Base-by-base conservation (phyloP, 2,329 filamentous ascomycete species). In the Myrmaecium sp. region DNA sequence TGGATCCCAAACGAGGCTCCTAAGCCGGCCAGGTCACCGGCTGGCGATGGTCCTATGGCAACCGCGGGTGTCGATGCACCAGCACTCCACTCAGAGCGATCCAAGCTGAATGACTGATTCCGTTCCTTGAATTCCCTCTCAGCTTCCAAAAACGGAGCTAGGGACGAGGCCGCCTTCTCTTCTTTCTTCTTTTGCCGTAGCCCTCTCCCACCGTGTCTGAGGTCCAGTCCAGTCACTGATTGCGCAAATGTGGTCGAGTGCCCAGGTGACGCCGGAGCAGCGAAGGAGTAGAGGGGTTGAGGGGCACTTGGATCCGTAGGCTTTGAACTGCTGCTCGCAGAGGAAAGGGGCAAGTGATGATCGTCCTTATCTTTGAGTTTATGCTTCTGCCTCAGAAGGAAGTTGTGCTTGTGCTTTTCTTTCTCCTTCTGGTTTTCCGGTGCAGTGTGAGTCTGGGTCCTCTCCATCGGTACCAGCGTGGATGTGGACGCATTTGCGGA, bases 261-360 rank as follows among this genome's bases (percentile, higher is more conserved):
- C 0, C 66, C 74, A 1, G 79, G 77, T 33, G 74, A 82, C 5
- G 74, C 64, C 2, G 78, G 78, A 2, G 79, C 52, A 30, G 72
- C 77, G 50, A 86, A 84, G 34, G 71, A 82, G 55, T 86, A 86
- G 4, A 86, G 52, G 29, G 76, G 80, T 37, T 69, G 75, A 1
- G 79, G 76, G 3, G 76, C 76, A 41, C 59, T 74, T 1, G 78
- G 77, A 39, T 84, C 78, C 5, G 74, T 75, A 2, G 78, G 74
- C 37, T 68, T 66, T 2, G 78, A 83, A 41, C 80, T 84, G 49
- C 75, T 82, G 32, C 71, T 69, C 3, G 75, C 75, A 3, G 78
- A 83, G 1, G 76, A 82, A 3, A 84, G 54, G 2, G 76, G 74
- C 3, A 83, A 58, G 34, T 55, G 47, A 7, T 70, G 72, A 33